These are phyloP conservation scores for Magnusiomyces tetraspermus DNA, from an alignment of 1,139 yeast genomes.

Conservation along the genomic window DNA sequence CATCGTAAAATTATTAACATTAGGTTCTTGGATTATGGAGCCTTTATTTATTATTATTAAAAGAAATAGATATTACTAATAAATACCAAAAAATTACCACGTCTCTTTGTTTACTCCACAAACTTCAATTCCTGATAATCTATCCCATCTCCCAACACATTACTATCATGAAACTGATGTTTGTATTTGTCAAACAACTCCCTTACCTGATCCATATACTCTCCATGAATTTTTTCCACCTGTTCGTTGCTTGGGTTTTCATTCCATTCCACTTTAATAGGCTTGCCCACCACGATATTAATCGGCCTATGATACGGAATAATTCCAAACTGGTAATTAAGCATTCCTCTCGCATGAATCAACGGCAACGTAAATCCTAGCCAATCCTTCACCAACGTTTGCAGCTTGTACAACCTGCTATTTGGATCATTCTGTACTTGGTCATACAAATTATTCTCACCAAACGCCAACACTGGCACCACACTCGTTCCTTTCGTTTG, in stretches of 20 bases:
- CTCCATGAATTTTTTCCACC: constrained; percentile 61
- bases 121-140: constrained; percentile 2
- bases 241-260: constrained; percentile 40
- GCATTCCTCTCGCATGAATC: constrained; percentile 85
- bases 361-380: constrained; percentile 84
- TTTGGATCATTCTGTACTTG: constrained; percentile 47
- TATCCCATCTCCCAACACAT: background rate
- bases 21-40: no score
- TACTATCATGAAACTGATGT: constrained; percentile 28
- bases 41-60: no score
- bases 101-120: constrained; percentile 4
- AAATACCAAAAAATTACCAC: no score
- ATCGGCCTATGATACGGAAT: constrained; percentile 79
- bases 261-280: constrained; percentile 57
- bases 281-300: constrained; percentile 63
- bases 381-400: constrained; percentile 57
- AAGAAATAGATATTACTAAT: no score
- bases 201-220: constrained; percentile 60
- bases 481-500: constrained; percentile 66
- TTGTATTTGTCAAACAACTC: constrained; percentile 64
- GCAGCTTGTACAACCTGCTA: constrained; percentile 49
- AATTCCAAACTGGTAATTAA: constrained; percentile 86
- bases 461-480: constrained; percentile 88
- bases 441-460: constrained; percentile 76
- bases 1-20: no score